Percentiles rank a stretch among this genome's conserved stretches.
Conservation (phyloP, 441 rosid genomes). For the Macaranga tanarius region DNA sequence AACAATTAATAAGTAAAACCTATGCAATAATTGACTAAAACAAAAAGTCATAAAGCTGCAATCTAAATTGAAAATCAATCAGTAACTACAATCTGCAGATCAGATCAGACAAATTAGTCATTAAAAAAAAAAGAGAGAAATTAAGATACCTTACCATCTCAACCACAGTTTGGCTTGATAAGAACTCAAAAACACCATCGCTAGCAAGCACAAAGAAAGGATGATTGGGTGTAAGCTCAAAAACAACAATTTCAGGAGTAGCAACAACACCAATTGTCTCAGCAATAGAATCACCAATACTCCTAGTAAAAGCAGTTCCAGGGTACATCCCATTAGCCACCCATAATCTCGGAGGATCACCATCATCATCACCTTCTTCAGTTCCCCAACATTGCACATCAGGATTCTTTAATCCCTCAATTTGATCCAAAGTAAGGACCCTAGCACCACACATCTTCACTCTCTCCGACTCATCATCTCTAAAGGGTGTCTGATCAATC, state of each 20-base stretch:
- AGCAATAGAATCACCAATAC: slow-evolving; percentile 94
- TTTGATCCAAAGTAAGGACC: slow-evolving; percentile 96
- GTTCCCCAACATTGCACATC: slow-evolving; percentile 97
- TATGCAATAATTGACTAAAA: too few relatives aligned
- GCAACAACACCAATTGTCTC: slow-evolving; percentile 98
- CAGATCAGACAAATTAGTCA: neutral
- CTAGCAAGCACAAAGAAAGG: slow-evolving; percentile 98
- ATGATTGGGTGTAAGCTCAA: slow-evolving; percentile 74
- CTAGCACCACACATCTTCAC: slow-evolving; percentile 95
- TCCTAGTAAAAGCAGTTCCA: slow-evolving; percentile 98
- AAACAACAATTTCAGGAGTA: slow-evolving; percentile 90
- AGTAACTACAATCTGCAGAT: neutral
- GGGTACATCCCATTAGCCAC: slow-evolving; percentile 96
- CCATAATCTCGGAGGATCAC: slow-evolving; percentile 99
- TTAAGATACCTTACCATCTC: slow-evolving; percentile 89
- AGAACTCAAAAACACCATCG: slow-evolving; percentile 98
- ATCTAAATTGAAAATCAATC: neutral
- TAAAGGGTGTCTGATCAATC: slow-evolving; percentile 90
- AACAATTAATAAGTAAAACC: too few relatives aligned
- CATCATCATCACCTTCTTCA: slow-evolving; percentile 92
- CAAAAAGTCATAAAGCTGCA: neutral
- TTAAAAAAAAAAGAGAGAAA: neutral
- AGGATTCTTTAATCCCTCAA: slow-evolving; percentile 94
- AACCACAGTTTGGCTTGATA: slow-evolving; percentile 92
- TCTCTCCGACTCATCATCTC: slow-evolving; percentile 83